Conservation (phyloP, 345 rosid genomes). For the Fremontodendron californicum region DNA sequence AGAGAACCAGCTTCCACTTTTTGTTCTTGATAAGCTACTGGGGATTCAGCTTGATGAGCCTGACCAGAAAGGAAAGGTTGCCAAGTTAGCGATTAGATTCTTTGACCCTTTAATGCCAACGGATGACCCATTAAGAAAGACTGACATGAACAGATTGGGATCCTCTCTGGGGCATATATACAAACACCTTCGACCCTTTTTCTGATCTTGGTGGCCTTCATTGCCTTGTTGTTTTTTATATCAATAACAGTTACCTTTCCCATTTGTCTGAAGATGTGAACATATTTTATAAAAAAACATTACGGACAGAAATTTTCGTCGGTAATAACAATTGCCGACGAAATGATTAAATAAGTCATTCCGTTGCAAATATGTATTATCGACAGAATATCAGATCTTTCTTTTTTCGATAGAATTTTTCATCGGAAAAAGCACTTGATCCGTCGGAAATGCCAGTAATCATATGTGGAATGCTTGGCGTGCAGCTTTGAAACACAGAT, state of each 20-base stretch:
- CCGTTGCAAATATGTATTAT: too few species aligned
- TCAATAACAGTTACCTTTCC: conserved; percentile 64
- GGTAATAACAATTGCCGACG: too few species aligned
- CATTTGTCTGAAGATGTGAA: conserved; percentile 56
- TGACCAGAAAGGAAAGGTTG: conserved; percentile 55
- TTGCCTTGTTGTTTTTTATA: conserved; percentile 75
- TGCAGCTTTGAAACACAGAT: conserved; percentile 66
- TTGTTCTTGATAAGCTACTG: conserved; percentile 52
- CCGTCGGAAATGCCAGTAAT: too few species aligned
- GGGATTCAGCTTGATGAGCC: conserved; percentile 57
- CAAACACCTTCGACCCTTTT: conserved; percentile 52
- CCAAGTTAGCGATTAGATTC: conserved; percentile 60
- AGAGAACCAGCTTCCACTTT: conserved; percentile 78
- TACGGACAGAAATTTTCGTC: too few species aligned
- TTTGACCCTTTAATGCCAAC: conserved; percentile 85
- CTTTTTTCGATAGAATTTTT: too few species aligned
- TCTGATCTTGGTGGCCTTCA: conserved; percentile 61
- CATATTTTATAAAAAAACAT: too few species aligned
- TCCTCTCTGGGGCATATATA: conserved; percentile 33
- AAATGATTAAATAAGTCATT: too few species aligned
- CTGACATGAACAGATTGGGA: conserved; percentile 41
- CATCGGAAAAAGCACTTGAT: too few species aligned
- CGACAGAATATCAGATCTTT: too few species aligned
- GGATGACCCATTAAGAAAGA: conserved; percentile 67
- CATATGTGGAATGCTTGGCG: conserved; percentile 84